Conservation (phyloP, 495 filamentous ascomycete genomes). For the Penicillium ucsense region DNA sequence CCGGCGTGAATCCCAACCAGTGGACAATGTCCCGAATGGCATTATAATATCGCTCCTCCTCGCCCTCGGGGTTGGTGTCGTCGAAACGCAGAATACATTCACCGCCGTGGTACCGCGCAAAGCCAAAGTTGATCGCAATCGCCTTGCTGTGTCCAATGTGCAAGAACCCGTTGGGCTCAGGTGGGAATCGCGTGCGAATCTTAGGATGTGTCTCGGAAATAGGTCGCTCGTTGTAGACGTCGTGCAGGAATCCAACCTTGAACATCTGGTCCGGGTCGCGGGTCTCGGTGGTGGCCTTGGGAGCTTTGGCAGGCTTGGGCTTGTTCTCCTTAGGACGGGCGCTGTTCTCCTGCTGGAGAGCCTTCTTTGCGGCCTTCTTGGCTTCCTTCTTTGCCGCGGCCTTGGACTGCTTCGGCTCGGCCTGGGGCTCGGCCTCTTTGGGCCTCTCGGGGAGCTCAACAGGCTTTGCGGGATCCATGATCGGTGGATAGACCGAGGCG, state of each 20-base stretch:
- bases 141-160: constrained; percentile 94
- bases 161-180: constrained; percentile 68
- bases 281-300: constrained; percentile 23
- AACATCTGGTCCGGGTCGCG: constrained; percentile 67
- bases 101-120: constrained; percentile 77
- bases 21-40: constrained; percentile 69
- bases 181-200: constrained; percentile 71
- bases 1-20: constrained; percentile 77
- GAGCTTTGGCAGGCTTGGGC: constrained; percentile 26
- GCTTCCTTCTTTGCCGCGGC: constrained; percentile 44
- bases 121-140: constrained; percentile 96
- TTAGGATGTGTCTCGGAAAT: constrained; percentile 43
- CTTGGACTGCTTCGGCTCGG: constrained; percentile 11
- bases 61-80: constrained; percentile 78
- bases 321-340: constrained; percentile 23
- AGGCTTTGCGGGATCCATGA: constrained; percentile 24
- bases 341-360: constrained; percentile 20
- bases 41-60: constrained; percentile 69
- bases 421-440: constrained; percentile 11
- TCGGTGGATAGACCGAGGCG: not conserved
- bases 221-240: constrained; percentile 70
- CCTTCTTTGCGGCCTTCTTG: constrained; percentile 51
- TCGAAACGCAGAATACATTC: constrained; percentile 61
- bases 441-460: constrained; percentile 21
- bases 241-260: constrained; percentile 71